Evolutionary conservation across 2,329 filamentous ascomycete species (phyloP).

Genomic region (Cladosporium sp.): DNA sequence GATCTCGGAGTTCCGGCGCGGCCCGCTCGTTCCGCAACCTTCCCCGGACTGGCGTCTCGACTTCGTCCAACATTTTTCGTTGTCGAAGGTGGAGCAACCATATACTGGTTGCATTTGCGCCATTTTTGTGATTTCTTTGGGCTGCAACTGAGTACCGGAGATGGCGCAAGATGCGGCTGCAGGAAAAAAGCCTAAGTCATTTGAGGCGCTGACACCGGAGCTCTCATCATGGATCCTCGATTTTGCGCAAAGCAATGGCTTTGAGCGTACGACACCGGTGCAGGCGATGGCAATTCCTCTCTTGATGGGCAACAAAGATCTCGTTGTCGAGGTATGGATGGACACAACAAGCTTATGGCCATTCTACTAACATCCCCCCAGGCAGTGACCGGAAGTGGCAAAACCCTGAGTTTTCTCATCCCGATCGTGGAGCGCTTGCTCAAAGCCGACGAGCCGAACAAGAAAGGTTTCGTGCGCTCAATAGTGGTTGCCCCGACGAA

Average conservation of each 20-base stretch:
- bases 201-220: slow-evolving; percentile 63
- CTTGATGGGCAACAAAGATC: slow-evolving; percentile 84
- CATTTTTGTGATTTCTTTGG: no score
- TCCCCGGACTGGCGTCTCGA: neutral
- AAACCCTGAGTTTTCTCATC: slow-evolving; percentile 80
- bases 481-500: slow-evolving; percentile 90
- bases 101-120: no score
- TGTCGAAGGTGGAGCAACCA: neutral
- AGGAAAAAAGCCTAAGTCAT: slow-evolving; percentile 46
- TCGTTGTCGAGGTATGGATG: slow-evolving; percentile 69
- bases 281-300: slow-evolving; percentile 86
- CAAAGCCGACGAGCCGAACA: slow-evolving; percentile 71
- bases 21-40: neutral
- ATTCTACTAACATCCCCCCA: slow-evolving; percentile 25
- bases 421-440: slow-evolving; percentile 78
- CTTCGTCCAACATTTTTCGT: slow-evolving; percentile 10
- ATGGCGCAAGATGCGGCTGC: slow-evolving; percentile 20
- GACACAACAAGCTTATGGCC: neutral
- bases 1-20: no score
- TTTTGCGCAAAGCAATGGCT: slow-evolving; percentile 77
- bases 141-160: neutral
- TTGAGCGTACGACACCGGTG: slow-evolving; percentile 84
- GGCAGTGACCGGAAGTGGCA: slow-evolving; percentile 86
- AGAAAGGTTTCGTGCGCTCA: slow-evolving; percentile 81
- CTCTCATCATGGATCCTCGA: slow-evolving; percentile 80